Evolutionary conservation across 2,329 filamentous ascomycete species (phyloP).

Genomic region (Lasiodiplodia citricola): DNA sequence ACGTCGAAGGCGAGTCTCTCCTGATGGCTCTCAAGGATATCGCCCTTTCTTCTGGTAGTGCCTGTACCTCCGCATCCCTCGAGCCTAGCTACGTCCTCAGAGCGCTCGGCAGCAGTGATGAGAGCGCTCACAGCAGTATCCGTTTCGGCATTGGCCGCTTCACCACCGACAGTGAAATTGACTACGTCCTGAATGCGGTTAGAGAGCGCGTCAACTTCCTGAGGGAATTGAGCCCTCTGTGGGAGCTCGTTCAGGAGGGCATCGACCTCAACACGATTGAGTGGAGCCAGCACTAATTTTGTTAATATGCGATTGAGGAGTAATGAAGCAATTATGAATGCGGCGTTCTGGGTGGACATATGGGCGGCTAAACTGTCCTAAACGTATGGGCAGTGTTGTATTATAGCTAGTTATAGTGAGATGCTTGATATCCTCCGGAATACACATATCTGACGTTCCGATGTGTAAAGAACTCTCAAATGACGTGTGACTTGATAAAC

Average conservation of each 20-base stretch:
- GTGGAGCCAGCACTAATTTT: slow-evolving; percentile 90
- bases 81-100: slow-evolving; percentile 96
- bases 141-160: slow-evolving; percentile 97
- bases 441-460: slow-evolving; percentile 1
- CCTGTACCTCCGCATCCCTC: slow-evolving; percentile 94
- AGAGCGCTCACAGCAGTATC: slow-evolving; percentile 97
- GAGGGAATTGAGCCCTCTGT: slow-evolving; percentile 91
- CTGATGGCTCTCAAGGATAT: slow-evolving; percentile 99
- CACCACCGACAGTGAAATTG: slow-evolving; percentile 92
- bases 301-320: slow-evolving; percentile 11
- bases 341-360: slow-evolving; percentile 17
- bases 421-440: slow-evolving; percentile 19
- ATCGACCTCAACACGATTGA: slow-evolving; percentile 95
- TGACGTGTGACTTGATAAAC: background rate
- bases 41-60: slow-evolving; percentile 92
- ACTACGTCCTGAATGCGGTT: slow-evolving; percentile 96
- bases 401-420: slow-evolving; percentile 8
- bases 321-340: slow-evolving; percentile 21
- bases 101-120: slow-evolving; percentile 93
- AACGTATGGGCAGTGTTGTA: slow-evolving; percentile 9
- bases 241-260: slow-evolving; percentile 97
- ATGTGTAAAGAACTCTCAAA: background rate
- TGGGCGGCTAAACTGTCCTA: slow-evolving; percentile 15
- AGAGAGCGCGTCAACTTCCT: slow-evolving; percentile 89
- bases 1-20: slow-evolving; percentile 96